These are phyloP conservation scores for Colletotrichum sp. DNA, from an alignment of 2,329 filamentous ascomycete genomes.

Conservation along the genomic window DNA sequence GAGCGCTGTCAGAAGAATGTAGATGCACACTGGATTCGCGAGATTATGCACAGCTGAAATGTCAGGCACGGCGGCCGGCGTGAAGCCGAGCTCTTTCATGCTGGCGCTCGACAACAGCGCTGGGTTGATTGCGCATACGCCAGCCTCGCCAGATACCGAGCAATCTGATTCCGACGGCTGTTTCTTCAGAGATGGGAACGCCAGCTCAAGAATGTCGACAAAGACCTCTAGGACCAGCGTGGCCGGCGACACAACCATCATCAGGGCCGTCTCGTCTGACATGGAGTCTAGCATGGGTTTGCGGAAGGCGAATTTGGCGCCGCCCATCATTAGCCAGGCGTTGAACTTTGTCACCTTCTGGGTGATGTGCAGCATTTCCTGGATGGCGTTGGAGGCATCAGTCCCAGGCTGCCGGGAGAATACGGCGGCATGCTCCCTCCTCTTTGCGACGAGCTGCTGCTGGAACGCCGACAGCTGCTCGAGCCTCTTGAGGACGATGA, in stretches of 20 bases:
- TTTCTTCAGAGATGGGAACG: neutral
- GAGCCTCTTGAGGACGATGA: neutral
- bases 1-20: neutral
- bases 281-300: slow-evolving; percentile 2
- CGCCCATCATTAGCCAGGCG: neutral
- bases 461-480: neutral
- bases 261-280: slow-evolving; percentile 2
- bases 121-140: neutral
- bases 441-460: neutral
- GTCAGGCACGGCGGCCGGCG: neutral
- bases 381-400: neutral
- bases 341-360: neutral
- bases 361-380: neutral
- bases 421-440: neutral
- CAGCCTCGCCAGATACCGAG: neutral
- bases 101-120: neutral
- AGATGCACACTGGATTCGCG: neutral
- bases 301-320: neutral
- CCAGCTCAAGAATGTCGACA: neutral
- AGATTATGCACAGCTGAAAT: neutral
- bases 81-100: neutral
- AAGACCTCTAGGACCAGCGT: slow-evolving; percentile 7
- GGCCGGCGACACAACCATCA: slow-evolving; percentile 3
- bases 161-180: neutral
- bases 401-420: neutral